Evolutionary conservation across 2,329 filamentous ascomycete species (phyloP).

Genomic region (Ceratocystis colombiana): DNA sequence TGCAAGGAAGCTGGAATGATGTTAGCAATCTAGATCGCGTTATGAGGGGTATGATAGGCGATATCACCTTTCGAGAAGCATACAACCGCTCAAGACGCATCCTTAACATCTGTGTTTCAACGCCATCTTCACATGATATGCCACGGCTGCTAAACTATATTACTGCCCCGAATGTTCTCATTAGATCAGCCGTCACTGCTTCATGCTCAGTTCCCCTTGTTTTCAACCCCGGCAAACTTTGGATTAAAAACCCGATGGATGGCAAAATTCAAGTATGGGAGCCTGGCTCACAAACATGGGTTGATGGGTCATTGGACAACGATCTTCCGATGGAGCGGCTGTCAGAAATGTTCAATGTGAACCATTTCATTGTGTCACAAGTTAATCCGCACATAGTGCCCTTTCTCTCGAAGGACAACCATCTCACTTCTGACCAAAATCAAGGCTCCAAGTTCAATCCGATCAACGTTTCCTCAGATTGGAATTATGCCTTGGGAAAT

Average conservation of each 20-base stretch:
- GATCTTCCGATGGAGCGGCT: constrained; percentile 84
- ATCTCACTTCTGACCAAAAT: constrained; percentile 34
- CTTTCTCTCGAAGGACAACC: constrained; percentile 68
- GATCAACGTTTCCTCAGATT: constrained; percentile 34
- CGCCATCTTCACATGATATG: constrained; percentile 75
- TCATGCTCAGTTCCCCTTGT: constrained; percentile 87
- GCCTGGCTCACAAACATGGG: constrained; percentile 73
- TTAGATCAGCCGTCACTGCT: constrained; percentile 93
- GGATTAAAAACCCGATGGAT: constrained; percentile 76
- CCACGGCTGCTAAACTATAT: constrained; percentile 84
- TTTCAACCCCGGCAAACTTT: constrained; percentile 66
- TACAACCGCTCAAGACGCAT: constrained; percentile 91
- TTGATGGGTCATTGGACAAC: constrained; percentile 90
- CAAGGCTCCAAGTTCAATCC: neutral
- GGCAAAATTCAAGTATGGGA: constrained; percentile 75
- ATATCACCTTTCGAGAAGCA: constrained; percentile 89
- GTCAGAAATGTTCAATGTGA: constrained; percentile 94
- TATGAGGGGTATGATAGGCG: constrained; percentile 69
- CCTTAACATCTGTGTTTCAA: constrained; percentile 88
- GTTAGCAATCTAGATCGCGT: constrained; percentile 71
- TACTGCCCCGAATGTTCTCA: constrained; percentile 85
- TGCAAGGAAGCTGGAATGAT: constrained; percentile 75
- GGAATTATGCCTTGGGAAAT: constrained; percentile 57
- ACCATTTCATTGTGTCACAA: constrained; percentile 95
- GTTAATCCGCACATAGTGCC: constrained; percentile 91